Evolutionary conservation across 768 basidiomycete species (phyloP), one percentile per base, ranked within the genome.

Genomic region (Lentinula sp.): DNA sequence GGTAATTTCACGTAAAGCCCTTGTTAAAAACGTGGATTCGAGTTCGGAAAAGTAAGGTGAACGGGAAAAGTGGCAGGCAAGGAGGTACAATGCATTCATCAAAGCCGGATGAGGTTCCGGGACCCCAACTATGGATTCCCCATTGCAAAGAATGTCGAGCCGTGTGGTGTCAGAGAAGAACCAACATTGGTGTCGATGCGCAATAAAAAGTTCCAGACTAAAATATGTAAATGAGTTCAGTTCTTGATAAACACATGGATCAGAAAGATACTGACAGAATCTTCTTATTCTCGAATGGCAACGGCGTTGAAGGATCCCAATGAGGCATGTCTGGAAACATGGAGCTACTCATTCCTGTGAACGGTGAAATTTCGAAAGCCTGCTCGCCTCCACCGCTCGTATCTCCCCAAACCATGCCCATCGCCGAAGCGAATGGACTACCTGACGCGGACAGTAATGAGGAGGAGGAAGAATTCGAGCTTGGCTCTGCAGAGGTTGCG

Each of bases 81-180:
- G 73, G 56, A 87, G 80, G 67, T 80, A 85, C 35, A 86, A 80
- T n/a, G 85, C 81, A 66, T 83, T 83, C 65, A 82, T 73, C 37
- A 88, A 78, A 2, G 85, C 81, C 0, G 85, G 81, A 66, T 86
- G 85, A 1, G 82, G 79, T 61, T 73, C 70, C 15, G 65, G 67
- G 18, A 65, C 62, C 48, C 70, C 58, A 10, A 60, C 36, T 28
- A 68, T 67, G n/a, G 65, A 66, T 39, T 66, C 59, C 41, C 70
- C 50, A n/a, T 63, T 62, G 48, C 72, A 73, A n/a, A 72, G 73
- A 53, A 70, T 69, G 42, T 74, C 72, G 70, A 81, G 81, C 48
- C 78, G 72, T 59, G 71, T 75, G 54, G 79, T 72, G 67, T 81
- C 76, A 43, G 79, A 73, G 66, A 83, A 82, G 67, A 84, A 84